Base-by-base conservation (phyloP, 345 rosid species). In the Sonneratia alba region DNA sequence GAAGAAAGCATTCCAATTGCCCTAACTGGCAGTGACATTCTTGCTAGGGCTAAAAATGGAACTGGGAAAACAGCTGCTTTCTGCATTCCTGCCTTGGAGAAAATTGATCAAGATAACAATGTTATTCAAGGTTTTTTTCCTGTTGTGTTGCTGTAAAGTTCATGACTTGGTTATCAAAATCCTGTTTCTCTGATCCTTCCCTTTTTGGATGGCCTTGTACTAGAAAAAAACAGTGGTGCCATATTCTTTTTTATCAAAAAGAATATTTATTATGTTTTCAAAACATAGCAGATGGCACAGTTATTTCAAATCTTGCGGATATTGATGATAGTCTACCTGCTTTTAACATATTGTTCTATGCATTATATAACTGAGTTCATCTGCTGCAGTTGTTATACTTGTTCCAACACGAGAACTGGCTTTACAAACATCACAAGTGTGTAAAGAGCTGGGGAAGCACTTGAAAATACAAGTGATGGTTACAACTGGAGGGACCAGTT, bases 1-100 rank as follows among this genome's bases (percentile, higher is more conserved):
- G 99, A 96, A 87, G 99, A 96, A 86, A 96, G 99, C 79, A 96
- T 96, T 81, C 99, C 99, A 27, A 96, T 96, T 84, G 99, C 99
- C 74, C 87, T 96, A 77, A 92, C 98, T 34, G 99, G 99, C 69
- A 88, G 99, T 73, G 99, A 96, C 81, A 92, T 96, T 83, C 97
- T 96, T 75, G 99, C 99, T 73, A 89, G 99, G 87, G 98, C 99
- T 43, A 96, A 96, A 83, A 92, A 96, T 80, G 99, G 99, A 22
- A 96, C 99, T 14, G 99, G 99, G 68, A 96, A 96, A 81, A 96
- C 99, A 8, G 99, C 98, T 57, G 99, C 99, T 57, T 96, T 96
- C 83, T 96, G 98, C 79, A 72, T 96, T 78, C 99, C 99, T 51
- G 97, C 95, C 55, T 83, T 96, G 79, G 99, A 96, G 85, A 92